Percentiles rank a stretch among this genome's conserved stretches.
These are phyloP conservation scores for Globisporangium barbulae DNA, from an alignment of 352 stramenopile genomes.

Conservation along the genomic window DNA sequence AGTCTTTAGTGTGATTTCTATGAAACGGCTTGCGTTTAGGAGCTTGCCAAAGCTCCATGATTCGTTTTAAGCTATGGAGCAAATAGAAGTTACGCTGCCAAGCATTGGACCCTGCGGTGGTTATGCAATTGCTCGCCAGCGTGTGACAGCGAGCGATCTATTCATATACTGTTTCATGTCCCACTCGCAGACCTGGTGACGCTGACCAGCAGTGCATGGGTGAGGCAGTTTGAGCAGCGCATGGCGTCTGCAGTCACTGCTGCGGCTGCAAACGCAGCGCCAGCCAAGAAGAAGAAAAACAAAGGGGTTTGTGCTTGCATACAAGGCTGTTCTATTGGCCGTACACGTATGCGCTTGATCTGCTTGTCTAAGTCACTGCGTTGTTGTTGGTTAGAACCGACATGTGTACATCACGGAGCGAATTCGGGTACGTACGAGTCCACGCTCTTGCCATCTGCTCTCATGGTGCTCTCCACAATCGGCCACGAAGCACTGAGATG, in stretches of 20 bases:
- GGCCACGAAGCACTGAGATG: too few relatives aligned
- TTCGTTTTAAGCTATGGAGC: background rate
- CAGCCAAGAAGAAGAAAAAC: conserved; percentile 10
- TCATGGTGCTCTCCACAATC: background rate
- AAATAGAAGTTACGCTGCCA: background rate
- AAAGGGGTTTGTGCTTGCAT: conserved; percentile 7
- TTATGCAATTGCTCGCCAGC: background rate
- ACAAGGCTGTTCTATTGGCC: background rate
- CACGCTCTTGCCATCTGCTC: background rate
- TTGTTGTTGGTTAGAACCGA: conserved; percentile 27
- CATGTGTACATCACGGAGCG: conserved; percentile 81
- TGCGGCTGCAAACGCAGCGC: background rate
- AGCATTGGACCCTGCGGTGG: background rate
- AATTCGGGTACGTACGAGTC: conserved; percentile 34
- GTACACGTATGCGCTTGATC: background rate
- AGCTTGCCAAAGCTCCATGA: background rate
- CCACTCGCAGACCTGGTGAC: background rate
- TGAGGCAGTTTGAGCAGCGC: background rate
- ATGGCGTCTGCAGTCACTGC: background rate
- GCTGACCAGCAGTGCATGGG: background rate
- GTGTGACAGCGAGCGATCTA: background rate
- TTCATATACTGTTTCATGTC: background rate
- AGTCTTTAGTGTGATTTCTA: background rate
- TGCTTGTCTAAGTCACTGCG: background rate
- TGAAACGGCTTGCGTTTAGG: background rate